Conservation (phyloP, 805 yeast species). For the Ogataea pilisensis region DNA sequence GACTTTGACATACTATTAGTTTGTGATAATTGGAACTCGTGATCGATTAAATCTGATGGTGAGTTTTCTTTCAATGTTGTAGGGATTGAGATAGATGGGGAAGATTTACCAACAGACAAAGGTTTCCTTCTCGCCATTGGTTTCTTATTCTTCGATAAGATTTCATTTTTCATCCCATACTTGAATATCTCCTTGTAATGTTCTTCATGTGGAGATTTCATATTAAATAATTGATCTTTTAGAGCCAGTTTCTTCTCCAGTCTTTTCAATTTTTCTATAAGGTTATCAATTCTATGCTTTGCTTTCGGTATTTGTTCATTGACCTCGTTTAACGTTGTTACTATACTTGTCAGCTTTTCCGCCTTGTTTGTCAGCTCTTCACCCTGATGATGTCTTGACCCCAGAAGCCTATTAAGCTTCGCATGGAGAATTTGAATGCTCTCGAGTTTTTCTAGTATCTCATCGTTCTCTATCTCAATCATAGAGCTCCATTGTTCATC, state of each 20-base stretch:
- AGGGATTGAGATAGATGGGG: not conserved
- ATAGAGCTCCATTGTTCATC: slow-evolving; percentile 24
- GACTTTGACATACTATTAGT: slow-evolving; percentile 8
- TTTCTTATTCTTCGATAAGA: slow-evolving; percentile 4
- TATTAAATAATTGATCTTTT: slow-evolving; percentile 33
- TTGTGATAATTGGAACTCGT: slow-evolving; percentile 1
- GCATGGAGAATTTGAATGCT: slow-evolving; percentile 5
- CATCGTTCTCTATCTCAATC: slow-evolving; percentile 21
- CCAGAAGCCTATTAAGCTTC: slow-evolving; percentile 8
- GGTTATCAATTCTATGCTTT: slow-evolving; percentile 18
- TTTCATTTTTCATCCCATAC: slow-evolving; percentile 24
- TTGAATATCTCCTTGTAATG: slow-evolving; percentile 41
- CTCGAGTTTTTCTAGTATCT: slow-evolving; percentile 18
- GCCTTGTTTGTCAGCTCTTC: slow-evolving; percentile 5
- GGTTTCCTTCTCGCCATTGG: not conserved
- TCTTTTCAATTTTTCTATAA: slow-evolving; percentile 26
- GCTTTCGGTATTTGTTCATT: slow-evolving; percentile 12
- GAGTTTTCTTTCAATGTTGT: not conserved
- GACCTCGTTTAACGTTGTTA: slow-evolving; percentile 22
- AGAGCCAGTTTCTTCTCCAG: slow-evolving; percentile 35
- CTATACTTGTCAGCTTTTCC: slow-evolving; percentile 4
- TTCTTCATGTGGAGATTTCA: slow-evolving; percentile 34
- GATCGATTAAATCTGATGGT: not conserved
- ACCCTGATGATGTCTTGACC: not conserved
- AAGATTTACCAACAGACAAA: not conserved